Evolutionary conservation across 2,329 filamentous ascomycete genomes (phyloP).

Genomic region (Parascedosporium putredinis): DNA sequence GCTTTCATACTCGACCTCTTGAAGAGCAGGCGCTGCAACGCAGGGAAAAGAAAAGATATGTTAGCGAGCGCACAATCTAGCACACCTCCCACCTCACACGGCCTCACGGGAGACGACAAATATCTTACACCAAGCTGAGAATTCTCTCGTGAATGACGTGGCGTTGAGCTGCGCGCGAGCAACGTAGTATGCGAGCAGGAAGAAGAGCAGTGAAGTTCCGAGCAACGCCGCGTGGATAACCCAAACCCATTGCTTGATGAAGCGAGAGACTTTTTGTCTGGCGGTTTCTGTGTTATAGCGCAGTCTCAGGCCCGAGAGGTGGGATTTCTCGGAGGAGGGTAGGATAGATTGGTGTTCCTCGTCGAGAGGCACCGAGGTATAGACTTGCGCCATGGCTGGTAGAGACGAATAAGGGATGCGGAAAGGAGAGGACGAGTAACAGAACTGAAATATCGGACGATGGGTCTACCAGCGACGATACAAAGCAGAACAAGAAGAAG

Average conservation of each 20-base stretch:
- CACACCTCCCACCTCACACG: no score
- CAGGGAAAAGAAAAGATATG: no score
- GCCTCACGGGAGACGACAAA: neutral
- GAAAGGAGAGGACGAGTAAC: no score
- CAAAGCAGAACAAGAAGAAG: no score
- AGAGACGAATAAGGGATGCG: no score
- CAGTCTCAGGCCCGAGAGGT: neutral
- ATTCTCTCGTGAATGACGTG: conserved; percentile 26
- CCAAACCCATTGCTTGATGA: conserved; percentile 27
- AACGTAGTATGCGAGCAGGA: conserved; percentile 28
- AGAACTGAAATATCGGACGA: conserved; percentile 2
- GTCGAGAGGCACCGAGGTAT: conserved; percentile 12
- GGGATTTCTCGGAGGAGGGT: neutral
- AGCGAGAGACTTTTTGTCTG: conserved; percentile 10
- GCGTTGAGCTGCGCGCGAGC: conserved; percentile 21
- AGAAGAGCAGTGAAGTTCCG: conserved; percentile 27
- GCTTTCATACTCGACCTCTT: conserved; percentile 36
- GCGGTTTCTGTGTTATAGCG: conserved; percentile 15
- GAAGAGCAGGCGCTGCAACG: conserved; percentile 36
- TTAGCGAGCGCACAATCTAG: conserved; percentile 13
- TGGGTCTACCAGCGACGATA: no score
- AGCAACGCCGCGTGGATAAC: conserved; percentile 28
- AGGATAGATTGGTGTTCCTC: conserved; percentile 11
- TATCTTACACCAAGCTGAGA: conserved; percentile 33
- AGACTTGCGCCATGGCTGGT: conserved; percentile 11